Base-by-base conservation (phyloP, 768 basidiomycete genomes). In the Podaxis sp. region DNA sequence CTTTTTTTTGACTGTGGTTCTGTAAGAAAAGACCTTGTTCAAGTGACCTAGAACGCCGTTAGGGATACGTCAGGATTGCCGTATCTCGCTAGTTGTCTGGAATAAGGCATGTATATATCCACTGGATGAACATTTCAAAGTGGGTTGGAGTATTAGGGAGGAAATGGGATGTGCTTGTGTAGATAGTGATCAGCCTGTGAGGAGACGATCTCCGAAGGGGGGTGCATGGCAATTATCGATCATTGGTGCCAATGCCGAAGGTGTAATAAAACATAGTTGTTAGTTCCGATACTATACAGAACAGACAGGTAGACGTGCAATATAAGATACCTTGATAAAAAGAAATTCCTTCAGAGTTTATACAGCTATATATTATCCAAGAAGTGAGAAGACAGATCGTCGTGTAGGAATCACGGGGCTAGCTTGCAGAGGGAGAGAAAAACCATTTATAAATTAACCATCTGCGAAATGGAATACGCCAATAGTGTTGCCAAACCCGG, bases 401-500 rank as follows among this genome's bases (percentile, higher is more conserved):
- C 38, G 23, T 27, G 47, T 11, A 7, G 18, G 18, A 44, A 14
- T 18, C 6, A 3, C 18, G 7, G 16, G 5, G 16, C 42, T n/a
- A 18, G 21, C 21, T 5, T 23, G 21, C 47, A 50, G 38, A 50
- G 27, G 38, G 48, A 13, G 38, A 23, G 14, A 61, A 50, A 21
- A 58, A 23, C 5, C 13, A 16, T 18, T 50, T 5, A 61, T 61
- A 61, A 61, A 50, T 53, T 53, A 66, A 50, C 57, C 38, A 40
- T 62, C 52, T 18, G 66, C 65, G 58, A 80, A 78, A 63, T 73
- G 73, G 65, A 89, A 82, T 27, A 88, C 67, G 35, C 87, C 87
- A 59, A 88, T 75, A 3, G 89, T 91, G 70, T 93, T 92, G 44
- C 90, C 90, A 68, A 91, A 90, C 14, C 90, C 90, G 62, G 86